phyloP scores from a whole-genome alignment of 164 flowering plant species.

The Berberis vulgaris region DNA sequence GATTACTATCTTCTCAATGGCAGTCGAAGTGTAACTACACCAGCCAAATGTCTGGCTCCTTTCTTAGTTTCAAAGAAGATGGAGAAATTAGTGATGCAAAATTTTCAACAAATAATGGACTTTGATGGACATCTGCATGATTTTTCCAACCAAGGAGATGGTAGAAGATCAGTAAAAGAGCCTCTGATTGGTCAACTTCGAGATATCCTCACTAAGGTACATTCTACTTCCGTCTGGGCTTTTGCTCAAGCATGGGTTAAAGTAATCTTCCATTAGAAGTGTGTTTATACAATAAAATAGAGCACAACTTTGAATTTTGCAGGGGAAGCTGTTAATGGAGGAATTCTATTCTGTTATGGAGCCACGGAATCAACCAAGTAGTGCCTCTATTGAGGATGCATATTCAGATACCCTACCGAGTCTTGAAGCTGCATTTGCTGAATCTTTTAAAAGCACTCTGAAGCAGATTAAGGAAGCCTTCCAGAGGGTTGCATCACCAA shows the following conservation, averaged over 20 bases:
- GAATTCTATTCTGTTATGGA: conserved; percentile 21
- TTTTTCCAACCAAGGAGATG: conserved; percentile 19
- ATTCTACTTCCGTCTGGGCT: not conserved
- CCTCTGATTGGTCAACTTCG: conserved; percentile 39
- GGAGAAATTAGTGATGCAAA: conserved; percentile 39
- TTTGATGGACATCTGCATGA: conserved; percentile 34
- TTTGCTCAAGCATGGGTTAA: not conserved
- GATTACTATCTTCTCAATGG: conserved; percentile 51
- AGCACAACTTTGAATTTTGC: conserved; percentile 12
- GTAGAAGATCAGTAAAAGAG: conserved; percentile 29
- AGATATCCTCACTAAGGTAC: conserved; percentile 39
- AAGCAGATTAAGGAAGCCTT: conserved; percentile 27
- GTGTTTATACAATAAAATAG: not conserved
- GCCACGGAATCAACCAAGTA: conserved; percentile 9
- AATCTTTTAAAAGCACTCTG: conserved; percentile 21
- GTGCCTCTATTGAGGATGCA: conserved; percentile 7
- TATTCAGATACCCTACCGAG: conserved; percentile 14
- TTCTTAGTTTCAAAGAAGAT: conserved; percentile 42
- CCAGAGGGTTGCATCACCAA: conserved; percentile 23
- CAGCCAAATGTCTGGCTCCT: conserved; percentile 19
- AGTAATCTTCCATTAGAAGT: no score
- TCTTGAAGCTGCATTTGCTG: conserved; percentile 27
- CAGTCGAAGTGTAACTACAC: conserved; percentile 18
- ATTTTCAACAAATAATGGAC: conserved; percentile 41
- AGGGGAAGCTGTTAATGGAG: conserved; percentile 42